Evolutionary conservation across 495 filamentous ascomycete species (phyloP).

Genomic region (Aspergillus cavernicola): DNA sequence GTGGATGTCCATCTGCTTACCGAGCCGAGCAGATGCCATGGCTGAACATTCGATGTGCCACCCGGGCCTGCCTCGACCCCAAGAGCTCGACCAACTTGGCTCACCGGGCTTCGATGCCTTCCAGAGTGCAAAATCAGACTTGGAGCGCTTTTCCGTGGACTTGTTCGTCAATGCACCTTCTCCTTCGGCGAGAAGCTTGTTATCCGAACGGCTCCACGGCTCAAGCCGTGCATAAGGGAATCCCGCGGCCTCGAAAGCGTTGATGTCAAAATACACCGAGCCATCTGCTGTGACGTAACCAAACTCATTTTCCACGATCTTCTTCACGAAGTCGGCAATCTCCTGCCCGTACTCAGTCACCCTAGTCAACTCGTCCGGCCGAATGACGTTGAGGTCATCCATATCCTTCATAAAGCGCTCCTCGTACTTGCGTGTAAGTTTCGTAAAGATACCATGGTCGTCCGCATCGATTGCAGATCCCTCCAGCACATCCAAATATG

Average conservation of each 20-base stretch:
- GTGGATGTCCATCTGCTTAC: conserved; percentile 83
- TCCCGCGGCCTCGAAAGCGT: conserved; percentile 76
- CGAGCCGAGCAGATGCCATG: conserved; percentile 87
- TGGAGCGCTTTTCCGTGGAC: conserved; percentile 61
- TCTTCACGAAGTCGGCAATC: conserved; percentile 74
- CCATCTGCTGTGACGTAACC: conserved; percentile 78
- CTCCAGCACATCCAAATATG: conserved; percentile 77
- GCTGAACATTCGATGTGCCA: conserved; percentile 99
- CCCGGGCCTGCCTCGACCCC: conserved; percentile 85
- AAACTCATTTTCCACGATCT: conserved; percentile 78
- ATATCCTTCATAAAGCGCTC: conserved; percentile 81
- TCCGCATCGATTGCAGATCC: conserved; percentile 69
- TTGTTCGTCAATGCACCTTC: conserved; percentile 78
- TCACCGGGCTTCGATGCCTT: conserved; percentile 91
- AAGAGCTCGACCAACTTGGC: conserved; percentile 81
- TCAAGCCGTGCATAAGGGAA: conserved; percentile 82
- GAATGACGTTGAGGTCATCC: conserved; percentile 76
- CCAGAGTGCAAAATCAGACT: conserved; percentile 90
- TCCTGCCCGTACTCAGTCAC: conserved; percentile 87
- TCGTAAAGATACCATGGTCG: conserved; percentile 74
- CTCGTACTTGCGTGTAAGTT: conserved; percentile 79
- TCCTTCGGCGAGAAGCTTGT: conserved; percentile 79
- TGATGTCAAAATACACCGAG: conserved; percentile 93
- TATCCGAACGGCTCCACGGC: conserved; percentile 82
- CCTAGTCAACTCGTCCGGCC: conserved; percentile 75